Base-by-base conservation (phyloP, 2,329 filamentous ascomycete genomes). In the Colletotrichum somersetense region DNA sequence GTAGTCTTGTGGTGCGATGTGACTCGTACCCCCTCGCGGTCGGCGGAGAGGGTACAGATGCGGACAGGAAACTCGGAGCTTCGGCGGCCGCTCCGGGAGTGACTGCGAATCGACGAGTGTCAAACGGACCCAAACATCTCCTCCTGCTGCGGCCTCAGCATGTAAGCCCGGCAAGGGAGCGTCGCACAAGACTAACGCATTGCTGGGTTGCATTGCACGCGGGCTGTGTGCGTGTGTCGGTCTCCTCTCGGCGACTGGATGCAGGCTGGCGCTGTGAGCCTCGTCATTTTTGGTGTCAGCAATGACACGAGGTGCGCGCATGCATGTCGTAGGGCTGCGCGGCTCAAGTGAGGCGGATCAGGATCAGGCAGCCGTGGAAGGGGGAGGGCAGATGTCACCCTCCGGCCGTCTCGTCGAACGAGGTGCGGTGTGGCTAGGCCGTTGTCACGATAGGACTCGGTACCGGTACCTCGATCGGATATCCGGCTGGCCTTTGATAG, bases 241-340 rank as follows among this genome's bases (percentile, higher is more conserved):
- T 14, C 53, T 11, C 33, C 20, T 38, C 33, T 38, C 33, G 11
- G n/a, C 12, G 53, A 38, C 53, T 12, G 20, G n/a, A 56, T 38
- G 33, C 53, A 38, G 53, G 10, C 16, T 20, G 26, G 53, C 11
- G 11, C 33, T 38, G 6, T 35, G 20, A 10, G 35, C 7, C 5
- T 12, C 33, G 35, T 44, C 57, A 56, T 38, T 18, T 11, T 42
- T 44, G 66, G 46, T 46, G 66, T 69, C 61, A 58, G 66, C 61
- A 58, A 42, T 26, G 20, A 44, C 16, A 33, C 46, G 26, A 30
- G 57, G 38, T 59, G 8, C 12, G 10, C 38, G 53, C 23, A 59
- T 69, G 66, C 69, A 64, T 53, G 46, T 50, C 30, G 12, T 72
- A 72, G 66, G 69, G 69, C 69, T 72, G 59, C 58, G 59, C 66